Base-by-base conservation (phyloP, 2,329 filamentous ascomycete genomes). In the Calonectria pseudoreteaudii region DNA sequence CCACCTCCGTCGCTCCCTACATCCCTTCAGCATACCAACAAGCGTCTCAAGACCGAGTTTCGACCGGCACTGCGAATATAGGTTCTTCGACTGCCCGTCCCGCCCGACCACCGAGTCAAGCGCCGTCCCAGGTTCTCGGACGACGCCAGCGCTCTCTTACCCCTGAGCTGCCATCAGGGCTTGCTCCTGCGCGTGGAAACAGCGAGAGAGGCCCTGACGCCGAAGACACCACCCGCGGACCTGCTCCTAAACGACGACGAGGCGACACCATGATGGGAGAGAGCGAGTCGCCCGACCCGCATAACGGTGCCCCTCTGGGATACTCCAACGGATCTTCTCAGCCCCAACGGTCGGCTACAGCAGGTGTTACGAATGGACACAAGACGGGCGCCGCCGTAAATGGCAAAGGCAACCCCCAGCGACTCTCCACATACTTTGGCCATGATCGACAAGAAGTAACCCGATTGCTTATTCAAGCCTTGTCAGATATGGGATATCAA, bases 391-490 rank as follows among this genome's bases (percentile, higher is more conserved):
- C 84, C 71, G 82, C 87, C 26, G 82, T 88, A 66, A 94, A 94
- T 80, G 91, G 92, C 44, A 82, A 80, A 71, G 74, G 70, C 65
- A 62, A 64, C n/a, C 72, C 62, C 26, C 73, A 74, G 38, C 76
- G 74, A 16, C 75, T 80, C 2, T 65, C 79, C 56, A 85, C 83
- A 34, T 98, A 97, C 83, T 93, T 92, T 81, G 96, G 95, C 23
- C 96, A 98, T 82, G 92, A 97, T 82, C 92, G 95, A 82, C 95
- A 98, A 87, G 96, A 99, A 86, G 93, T 98, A 56, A 98, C 96
- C 7, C 90, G 97, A 68, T 94, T 98, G 76, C 86, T 99, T 80
- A 97, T 99, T 80, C 97, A 99, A 85, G 94, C 95, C 44, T 86
- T 99, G 76, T 91, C 92, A 30, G 96, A 98, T 83, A 89, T 99